Evolutionary conservation across 2,329 filamentous ascomycete species (phyloP).

Genomic region (Calonectria crousiana): DNA sequence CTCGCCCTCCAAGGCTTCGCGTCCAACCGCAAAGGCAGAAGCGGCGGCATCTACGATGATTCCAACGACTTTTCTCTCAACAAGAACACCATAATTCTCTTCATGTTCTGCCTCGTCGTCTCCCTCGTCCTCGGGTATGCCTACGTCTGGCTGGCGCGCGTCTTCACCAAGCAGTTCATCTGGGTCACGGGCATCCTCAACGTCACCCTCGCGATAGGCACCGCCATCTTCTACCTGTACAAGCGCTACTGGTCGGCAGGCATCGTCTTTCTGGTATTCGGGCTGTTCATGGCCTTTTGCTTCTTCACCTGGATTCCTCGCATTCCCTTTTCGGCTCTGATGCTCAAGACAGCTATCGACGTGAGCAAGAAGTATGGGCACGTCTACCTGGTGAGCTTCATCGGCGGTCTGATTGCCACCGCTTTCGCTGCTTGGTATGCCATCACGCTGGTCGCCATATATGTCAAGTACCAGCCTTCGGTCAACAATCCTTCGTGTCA

Average conservation of each 20-base stretch:
- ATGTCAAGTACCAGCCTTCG: constrained; percentile 82
- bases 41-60: constrained; percentile 79
- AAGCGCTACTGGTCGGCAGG: constrained; percentile 84
- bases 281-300: constrained; percentile 79
- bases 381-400: constrained; percentile 85
- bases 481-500: constrained; percentile 64
- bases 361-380: constrained; percentile 87
- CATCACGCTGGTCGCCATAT: constrained; percentile 87
- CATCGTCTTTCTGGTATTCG: constrained; percentile 87
- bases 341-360: constrained; percentile 89
- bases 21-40: constrained; percentile 71
- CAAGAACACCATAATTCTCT: constrained; percentile 88
- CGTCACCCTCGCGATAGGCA: constrained; percentile 85
- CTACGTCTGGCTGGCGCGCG: constrained; percentile 81
- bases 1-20: constrained; percentile 82
- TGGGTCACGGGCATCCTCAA: constrained; percentile 94
- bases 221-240: constrained; percentile 87
- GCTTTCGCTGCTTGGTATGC: constrained; percentile 88
- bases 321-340: constrained; percentile 91
- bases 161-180: constrained; percentile 90
- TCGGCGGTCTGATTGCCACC: constrained; percentile 82
- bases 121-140: constrained; percentile 80
- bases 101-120: constrained; percentile 80
- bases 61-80: constrained; percentile 76
- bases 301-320: constrained; percentile 91